Evolutionary conservation across 2,329 filamentous ascomycete species (phyloP), one percentile per base, ranked within the genome.

Genomic region (Claviceps monticola): DNA sequence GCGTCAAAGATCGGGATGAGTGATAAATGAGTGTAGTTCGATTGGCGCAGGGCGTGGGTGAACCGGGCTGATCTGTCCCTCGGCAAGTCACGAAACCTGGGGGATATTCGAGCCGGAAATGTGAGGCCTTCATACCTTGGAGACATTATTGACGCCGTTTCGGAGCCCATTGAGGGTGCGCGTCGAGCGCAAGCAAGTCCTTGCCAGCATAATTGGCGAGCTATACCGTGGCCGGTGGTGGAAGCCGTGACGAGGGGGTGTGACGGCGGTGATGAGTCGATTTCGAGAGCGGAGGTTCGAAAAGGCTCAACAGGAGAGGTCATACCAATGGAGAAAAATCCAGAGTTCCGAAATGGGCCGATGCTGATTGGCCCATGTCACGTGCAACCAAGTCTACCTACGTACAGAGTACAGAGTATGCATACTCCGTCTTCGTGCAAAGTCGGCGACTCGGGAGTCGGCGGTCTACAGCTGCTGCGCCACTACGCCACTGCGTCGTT

Each of bases 111-210:
- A 44, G 46, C 41, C 57, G 13, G 70, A 60, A 58, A 63, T 51
- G 48, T 48, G 52, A 58, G 56, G 62, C 63, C 60, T 60, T 64
- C 78, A 49, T 82, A 88, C 88, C 84, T 84, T 87, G 67, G 83
- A 75, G 65, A 83, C 74, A 69, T 80, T 80, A 70, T 81, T 76
- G 69, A 83, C 76, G 72, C 80, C 78, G 76, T 84, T 85, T 75
- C 82, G 78, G 66, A 84, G 80, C 72, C 83, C 78, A 76, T 83
- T 85, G 77, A 89, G 79, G 67, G 84, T 79, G 82, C 89, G 89
- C 81, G 86, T 80, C 71, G 86, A 83, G 78, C 88, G 88, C 79
- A 94, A 75, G 75, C 82, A 82, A 74, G 89, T 88, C 80, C 89
- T 86, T 76, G 88, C 86, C 80, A 96, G 83, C 91, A 97, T 96